phyloP scores from a whole-genome alignment of 164 flowering plant species.

The Macadamia tetraphylla region DNA sequence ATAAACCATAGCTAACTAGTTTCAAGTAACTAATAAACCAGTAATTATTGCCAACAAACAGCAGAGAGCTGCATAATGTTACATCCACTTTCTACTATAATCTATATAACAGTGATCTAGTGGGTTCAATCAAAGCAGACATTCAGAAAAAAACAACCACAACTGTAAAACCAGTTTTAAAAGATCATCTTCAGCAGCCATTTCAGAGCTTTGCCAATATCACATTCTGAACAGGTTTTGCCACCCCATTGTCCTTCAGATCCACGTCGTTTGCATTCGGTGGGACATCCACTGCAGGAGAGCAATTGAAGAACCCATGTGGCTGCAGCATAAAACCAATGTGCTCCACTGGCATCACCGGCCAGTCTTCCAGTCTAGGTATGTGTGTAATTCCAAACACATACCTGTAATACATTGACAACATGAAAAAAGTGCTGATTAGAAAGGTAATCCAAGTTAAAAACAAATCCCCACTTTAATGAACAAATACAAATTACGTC shows the following conservation, averaged over 20 bases:
- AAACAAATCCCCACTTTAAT: no score
- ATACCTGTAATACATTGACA: constrained; percentile 34
- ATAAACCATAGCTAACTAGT: no score
- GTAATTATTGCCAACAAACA: no score
- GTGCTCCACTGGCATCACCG: constrained; percentile 62
- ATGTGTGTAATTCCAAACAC: constrained; percentile 55
- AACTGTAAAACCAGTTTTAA: no score
- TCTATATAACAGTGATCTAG: no score
- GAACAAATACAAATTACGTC: no score
- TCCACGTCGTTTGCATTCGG: constrained; percentile 54
- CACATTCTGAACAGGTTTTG: constrained; percentile 47
- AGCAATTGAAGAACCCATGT: constrained; percentile 85
- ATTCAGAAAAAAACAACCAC: no score
- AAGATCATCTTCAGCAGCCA: background rate
- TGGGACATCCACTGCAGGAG: constrained; percentile 88
- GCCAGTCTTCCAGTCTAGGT: constrained; percentile 66
- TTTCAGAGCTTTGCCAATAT: constrained; percentile 51
- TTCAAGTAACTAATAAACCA: no score
- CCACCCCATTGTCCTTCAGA: constrained; percentile 42
- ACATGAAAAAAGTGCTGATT: background rate
- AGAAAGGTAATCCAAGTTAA: no score
- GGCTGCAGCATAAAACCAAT: constrained; percentile 70
- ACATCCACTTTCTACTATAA: no score
- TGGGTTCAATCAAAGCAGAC: no score
- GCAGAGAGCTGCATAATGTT: no score